Percentiles rank a stretch among this genome's conserved stretches.
Conservation (phyloP, 2,329 filamentous ascomycete genomes). For the Gremmenia infestans region DNA sequence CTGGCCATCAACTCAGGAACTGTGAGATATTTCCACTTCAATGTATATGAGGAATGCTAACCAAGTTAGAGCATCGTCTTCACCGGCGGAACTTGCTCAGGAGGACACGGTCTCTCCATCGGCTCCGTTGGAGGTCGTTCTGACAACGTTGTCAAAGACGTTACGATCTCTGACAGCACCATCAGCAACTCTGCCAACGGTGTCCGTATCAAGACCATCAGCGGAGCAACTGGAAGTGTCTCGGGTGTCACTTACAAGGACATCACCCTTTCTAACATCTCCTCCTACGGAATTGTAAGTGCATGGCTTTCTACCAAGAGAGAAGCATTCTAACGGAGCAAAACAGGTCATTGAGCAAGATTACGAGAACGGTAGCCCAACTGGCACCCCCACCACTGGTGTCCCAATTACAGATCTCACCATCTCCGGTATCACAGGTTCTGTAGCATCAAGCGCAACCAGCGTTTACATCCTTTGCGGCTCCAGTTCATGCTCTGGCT, state of each 20-base stretch:
- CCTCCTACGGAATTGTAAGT: constrained; percentile 37
- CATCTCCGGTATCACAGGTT: constrained; percentile 39
- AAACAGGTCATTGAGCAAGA: constrained; percentile 48
- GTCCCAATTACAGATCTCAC: constrained; percentile 46
- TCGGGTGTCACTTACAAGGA: constrained; percentile 45
- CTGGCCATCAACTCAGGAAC: constrained; percentile 51
- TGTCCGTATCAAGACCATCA: constrained; percentile 53
- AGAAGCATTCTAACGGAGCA: constrained; percentile 32
- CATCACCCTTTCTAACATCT: constrained; percentile 45
- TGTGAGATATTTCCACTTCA: constrained; percentile 1
- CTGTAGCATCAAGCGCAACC: constrained; percentile 35
- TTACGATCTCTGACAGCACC: constrained; percentile 1
- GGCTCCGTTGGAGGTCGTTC: constrained; percentile 49
- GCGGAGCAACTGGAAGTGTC: constrained; percentile 46
- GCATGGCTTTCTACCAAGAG: neutral
- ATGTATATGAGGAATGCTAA: constrained; percentile 26
- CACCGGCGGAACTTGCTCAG: constrained; percentile 17
- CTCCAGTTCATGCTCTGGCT: constrained; percentile 42
- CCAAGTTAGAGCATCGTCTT: constrained; percentile 13
- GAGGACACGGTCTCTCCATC: constrained; percentile 45
- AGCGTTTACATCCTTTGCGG: constrained; percentile 50
- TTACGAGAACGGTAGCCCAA: constrained; percentile 39
- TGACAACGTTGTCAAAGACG: constrained; percentile 3
- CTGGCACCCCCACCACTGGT: constrained; percentile 40
- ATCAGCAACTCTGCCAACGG: constrained; percentile 22